Conservation (phyloP, 2,329 filamentous ascomycete genomes). For the Phaeosphaeriaceae sp. region DNA sequence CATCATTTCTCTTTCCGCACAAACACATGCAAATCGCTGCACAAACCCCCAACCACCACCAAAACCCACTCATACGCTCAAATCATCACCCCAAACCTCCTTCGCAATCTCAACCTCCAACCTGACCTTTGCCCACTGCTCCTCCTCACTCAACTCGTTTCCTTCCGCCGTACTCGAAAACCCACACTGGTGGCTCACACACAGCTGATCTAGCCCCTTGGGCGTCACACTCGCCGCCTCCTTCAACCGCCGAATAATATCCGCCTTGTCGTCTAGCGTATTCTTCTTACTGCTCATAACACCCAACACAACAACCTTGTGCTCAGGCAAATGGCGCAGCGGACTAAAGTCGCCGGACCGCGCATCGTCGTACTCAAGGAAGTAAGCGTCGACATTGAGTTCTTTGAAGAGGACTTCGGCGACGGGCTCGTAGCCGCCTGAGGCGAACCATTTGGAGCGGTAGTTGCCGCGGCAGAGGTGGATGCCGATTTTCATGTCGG, state of each 20-base stretch:
- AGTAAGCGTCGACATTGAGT: conserved; percentile 64
- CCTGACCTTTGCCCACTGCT: conserved; percentile 65
- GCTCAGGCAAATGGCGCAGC: conserved; percentile 59
- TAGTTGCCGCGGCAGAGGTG: conserved; percentile 65
- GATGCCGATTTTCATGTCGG: conserved; percentile 63
- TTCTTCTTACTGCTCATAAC: conserved; percentile 64
- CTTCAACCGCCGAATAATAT: conserved; percentile 47
- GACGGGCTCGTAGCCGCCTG: conserved; percentile 65
- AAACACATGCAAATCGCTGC: too few species aligned
- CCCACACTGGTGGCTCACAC: conserved; percentile 64
- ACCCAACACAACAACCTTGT: conserved; percentile 63
- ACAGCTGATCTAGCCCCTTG: conserved; percentile 62
- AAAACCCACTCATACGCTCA: conserved; percentile 31
- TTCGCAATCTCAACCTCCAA: conserved; percentile 64
- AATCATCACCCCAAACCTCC: conserved; percentile 61
- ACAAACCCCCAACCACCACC: not conserved
- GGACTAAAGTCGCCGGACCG: conserved; percentile 63
- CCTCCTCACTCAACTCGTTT: conserved; percentile 61
- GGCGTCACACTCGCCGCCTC: conserved; percentile 55
- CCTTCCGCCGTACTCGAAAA: conserved; percentile 64
- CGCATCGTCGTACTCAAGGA: conserved; percentile 66
- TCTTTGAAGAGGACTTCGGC: conserved; percentile 64
- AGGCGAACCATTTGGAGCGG: conserved; percentile 63
- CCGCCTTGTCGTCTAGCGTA: conserved; percentile 59
- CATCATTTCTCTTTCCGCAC: too few species aligned